phyloP scores from a whole-genome alignment of 2,329 filamentous ascomycete species.

The Epichloe gansuensis region DNA sequence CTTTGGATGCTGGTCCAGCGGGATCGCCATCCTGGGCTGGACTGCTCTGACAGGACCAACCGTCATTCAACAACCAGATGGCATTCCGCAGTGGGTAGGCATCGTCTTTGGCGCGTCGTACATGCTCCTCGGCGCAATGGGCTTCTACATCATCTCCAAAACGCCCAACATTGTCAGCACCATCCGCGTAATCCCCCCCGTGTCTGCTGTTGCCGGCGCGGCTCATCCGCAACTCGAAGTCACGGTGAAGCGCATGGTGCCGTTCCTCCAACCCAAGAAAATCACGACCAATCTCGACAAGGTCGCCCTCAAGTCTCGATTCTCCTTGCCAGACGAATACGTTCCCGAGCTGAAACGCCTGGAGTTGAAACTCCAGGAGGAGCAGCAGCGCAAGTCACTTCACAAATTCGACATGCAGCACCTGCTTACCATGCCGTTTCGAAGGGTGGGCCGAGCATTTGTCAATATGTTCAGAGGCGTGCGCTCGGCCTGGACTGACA shows the following conservation, averaged over 20 bases:
- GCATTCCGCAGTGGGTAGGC: constrained; percentile 43
- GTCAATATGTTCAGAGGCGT: constrained; percentile 31
- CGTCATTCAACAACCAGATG: constrained; percentile 28
- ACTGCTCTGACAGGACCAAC: constrained; percentile 21
- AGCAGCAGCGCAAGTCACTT: constrained; percentile 24
- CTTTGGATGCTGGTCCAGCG: constrained; percentile 43
- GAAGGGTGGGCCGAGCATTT: constrained; percentile 32
- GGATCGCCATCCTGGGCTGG: constrained; percentile 27
- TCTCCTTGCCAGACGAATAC: constrained; percentile 25
- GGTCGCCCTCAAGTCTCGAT: constrained; percentile 23
- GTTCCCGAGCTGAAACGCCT: constrained; percentile 22
- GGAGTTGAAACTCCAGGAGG: constrained; percentile 22
- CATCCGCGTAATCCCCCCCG: constrained; percentile 43
- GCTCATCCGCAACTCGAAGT: constrained; percentile 37
- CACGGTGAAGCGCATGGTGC: constrained; percentile 35
- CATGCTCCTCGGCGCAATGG: constrained; percentile 45
- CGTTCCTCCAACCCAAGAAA: constrained; percentile 32
- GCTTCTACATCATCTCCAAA: constrained; percentile 45
- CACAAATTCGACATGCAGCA: constrained; percentile 41
- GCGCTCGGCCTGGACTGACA: constrained; percentile 39
- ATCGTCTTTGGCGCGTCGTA: constrained; percentile 44
- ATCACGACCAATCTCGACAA: constrained; percentile 23
- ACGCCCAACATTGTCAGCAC: constrained; percentile 43
- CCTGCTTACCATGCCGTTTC: constrained; percentile 44
- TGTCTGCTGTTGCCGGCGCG: constrained; percentile 10